phyloP scores from a whole-genome alignment of 345 rosid genomes.

The Capsella bursapastoris region DNA sequence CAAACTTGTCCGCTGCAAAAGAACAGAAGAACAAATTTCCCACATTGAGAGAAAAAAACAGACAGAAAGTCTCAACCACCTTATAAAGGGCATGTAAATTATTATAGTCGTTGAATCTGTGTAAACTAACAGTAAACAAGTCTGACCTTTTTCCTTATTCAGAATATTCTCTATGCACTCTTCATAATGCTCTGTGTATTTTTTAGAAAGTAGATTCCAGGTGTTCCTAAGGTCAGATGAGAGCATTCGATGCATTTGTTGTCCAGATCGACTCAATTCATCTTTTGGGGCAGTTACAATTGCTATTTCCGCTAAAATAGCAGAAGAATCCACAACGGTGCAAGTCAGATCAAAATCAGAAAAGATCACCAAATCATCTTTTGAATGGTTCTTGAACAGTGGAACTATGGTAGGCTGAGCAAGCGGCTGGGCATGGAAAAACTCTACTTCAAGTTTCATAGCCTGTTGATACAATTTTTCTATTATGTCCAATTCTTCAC shows the following conservation, averaged over 20 bases:
- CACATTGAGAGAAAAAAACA: not conserved
- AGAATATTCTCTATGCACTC: conserved; percentile 84
- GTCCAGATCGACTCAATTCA: conserved; percentile 62
- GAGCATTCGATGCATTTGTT: conserved; percentile 66
- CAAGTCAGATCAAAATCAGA: conserved; percentile 98
- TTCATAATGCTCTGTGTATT: conserved; percentile 87
- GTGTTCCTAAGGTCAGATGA: conserved; percentile 78
- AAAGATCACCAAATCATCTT: conserved; percentile 66
- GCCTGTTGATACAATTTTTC: conserved; percentile 97
- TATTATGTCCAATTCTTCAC: conserved; percentile 91
- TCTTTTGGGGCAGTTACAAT: conserved; percentile 84
- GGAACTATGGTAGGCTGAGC: conserved; percentile 78
- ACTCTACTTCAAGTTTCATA: conserved; percentile 95
- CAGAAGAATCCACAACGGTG: conserved; percentile 93
- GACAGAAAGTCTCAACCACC: conserved; percentile 5
- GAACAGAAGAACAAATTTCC: conserved; percentile 10
- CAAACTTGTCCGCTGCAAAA: conserved; percentile 62
- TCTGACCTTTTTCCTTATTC: conserved; percentile 64
- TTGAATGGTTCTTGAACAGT: conserved; percentile 58
- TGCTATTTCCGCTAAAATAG: conserved; percentile 95
- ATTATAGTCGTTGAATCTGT: not conserved
- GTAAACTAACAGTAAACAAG: conserved; percentile 22
- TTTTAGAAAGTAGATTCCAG: conserved; percentile 76
- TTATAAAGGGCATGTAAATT: not conserved
- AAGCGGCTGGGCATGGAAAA: conserved; percentile 81